Percentiles rank a stretch among this genome's conserved stretches.
Conservation (phyloP, 139 green algal species). For the Closterium sp. region DNA sequence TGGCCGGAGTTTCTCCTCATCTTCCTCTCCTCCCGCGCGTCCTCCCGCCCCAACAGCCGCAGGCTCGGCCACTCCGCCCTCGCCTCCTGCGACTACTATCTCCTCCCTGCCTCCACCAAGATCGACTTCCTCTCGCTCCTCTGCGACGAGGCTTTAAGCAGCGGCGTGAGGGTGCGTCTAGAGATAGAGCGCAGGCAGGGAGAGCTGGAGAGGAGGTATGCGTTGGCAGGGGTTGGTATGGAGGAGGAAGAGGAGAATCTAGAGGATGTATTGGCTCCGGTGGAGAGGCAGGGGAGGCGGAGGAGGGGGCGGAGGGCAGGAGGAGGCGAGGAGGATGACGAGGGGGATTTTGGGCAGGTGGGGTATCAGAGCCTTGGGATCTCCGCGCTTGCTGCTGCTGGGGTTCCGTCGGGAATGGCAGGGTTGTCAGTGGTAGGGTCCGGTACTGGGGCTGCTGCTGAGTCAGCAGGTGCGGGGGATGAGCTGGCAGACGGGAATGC, state of each 20-base stretch:
- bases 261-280: not conserved
- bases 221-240: not conserved
- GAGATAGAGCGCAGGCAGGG: slow-evolving; percentile 3
- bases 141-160: slow-evolving; percentile 36
- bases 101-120: slow-evolving; percentile 25
- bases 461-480: not conserved
- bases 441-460: not conserved
- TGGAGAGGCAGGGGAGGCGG: not conserved
- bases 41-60: not conserved
- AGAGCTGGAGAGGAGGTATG: slow-evolving; percentile 9
- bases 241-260: slow-evolving; percentile 2
- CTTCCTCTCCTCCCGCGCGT: slow-evolving; percentile 21
- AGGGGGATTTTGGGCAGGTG: not conserved
- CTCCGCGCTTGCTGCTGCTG: not conserved
- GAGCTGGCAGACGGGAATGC: slow-evolving; percentile 22
- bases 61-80: not conserved
- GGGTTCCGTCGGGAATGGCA: not conserved
- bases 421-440: not conserved
- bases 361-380: not conserved
- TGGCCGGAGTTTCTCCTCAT: slow-evolving; percentile 44
- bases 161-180: not conserved
- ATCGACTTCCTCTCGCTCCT: slow-evolving; percentile 36
- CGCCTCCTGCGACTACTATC: slow-evolving; percentile 9
- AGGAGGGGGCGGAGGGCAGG: not conserved
- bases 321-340: slow-evolving; percentile 7